These are phyloP conservation scores for Rugonectria rugulosa DNA, from an alignment of 2,329 filamentous ascomycete species.

Conservation along the genomic window DNA sequence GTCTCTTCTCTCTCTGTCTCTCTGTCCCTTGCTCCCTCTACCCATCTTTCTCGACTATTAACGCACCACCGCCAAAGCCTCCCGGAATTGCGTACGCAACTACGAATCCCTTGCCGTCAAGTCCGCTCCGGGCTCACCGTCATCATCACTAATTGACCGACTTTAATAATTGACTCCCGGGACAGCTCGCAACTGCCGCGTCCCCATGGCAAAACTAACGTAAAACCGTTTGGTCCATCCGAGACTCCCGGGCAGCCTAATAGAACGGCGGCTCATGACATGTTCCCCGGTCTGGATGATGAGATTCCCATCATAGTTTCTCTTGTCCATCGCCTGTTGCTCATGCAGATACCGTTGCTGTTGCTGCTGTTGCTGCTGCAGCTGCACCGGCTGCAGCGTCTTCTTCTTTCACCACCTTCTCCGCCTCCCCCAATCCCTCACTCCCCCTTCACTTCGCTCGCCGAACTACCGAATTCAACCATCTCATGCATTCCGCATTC, in stretches of 20 bases:
- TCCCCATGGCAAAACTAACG: too few relatives aligned
- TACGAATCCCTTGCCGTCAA: too few relatives aligned
- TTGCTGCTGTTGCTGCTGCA: background rate
- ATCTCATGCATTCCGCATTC: too few relatives aligned
- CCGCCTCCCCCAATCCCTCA: background rate
- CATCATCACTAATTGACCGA: background rate
- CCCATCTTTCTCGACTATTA: background rate
- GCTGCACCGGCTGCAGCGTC: too few relatives aligned
- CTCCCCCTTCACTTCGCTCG: background rate
- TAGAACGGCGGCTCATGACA: background rate
- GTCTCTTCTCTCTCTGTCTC: too few relatives aligned
- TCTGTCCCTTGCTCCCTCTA: background rate
- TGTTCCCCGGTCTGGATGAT: background rate
- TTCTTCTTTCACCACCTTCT: background rate
- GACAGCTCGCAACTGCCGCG: background rate
- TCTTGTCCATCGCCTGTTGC: too few relatives aligned
- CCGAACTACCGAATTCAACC: background rate
- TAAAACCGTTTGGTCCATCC: background rate
- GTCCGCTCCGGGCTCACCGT: background rate
- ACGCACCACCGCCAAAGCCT: background rate
- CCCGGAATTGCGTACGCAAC: background rate
- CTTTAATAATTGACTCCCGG: background rate
- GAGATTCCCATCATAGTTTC: background rate
- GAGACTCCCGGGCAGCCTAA: constrained; percentile 3
- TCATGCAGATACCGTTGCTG: too few relatives aligned